Conservation (phyloP, 768 basidiomycete genomes). For the Leccinum pellstonianum region DNA sequence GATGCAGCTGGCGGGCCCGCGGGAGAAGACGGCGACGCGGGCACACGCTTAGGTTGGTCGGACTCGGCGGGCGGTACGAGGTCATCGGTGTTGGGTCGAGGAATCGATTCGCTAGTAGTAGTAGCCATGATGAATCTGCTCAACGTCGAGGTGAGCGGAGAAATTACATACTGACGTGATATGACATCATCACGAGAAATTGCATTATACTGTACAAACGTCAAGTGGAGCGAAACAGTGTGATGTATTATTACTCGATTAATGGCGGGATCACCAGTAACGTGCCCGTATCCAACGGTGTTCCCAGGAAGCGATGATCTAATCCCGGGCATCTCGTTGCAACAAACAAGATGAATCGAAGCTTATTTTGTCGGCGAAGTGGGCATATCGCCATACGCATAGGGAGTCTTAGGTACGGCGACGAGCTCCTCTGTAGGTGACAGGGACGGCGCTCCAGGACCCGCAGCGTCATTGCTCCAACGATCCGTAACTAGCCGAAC, state of each 20-base stretch:
- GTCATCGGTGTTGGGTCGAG: neutral
- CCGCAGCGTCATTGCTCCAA: slow-evolving; percentile 43
- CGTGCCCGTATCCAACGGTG: neutral
- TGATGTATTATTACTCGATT: neutral
- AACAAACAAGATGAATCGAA: neutral
- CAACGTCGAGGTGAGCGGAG: neutral
- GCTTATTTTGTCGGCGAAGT: neutral
- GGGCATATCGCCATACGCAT: neutral
- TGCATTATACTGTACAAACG: neutral
- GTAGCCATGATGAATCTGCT: slow-evolving; percentile 4
- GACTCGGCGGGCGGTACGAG: slow-evolving; percentile 2
- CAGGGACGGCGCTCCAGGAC: slow-evolving; percentile 14
- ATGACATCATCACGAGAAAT: slow-evolving; percentile 19
- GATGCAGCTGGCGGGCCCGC: slow-evolving; percentile 27
- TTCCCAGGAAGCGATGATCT: neutral
- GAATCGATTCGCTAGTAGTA: slow-evolving; percentile 1
- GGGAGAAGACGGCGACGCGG: slow-evolving; percentile 24
- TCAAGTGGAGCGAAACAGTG: neutral
- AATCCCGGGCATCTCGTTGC: neutral
- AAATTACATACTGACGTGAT: slow-evolving; percentile 20
- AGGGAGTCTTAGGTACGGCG: slow-evolving; percentile 12
- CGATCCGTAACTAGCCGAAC: slow-evolving; percentile 63
- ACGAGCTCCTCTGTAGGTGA: slow-evolving; percentile 28
- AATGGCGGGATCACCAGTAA: neutral
- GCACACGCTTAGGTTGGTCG: slow-evolving; percentile 1